Evolutionary conservation across 257 asterid species (phyloP), one percentile per base, ranked within the genome.

Genomic region (Euphrasia confusa): DNA sequence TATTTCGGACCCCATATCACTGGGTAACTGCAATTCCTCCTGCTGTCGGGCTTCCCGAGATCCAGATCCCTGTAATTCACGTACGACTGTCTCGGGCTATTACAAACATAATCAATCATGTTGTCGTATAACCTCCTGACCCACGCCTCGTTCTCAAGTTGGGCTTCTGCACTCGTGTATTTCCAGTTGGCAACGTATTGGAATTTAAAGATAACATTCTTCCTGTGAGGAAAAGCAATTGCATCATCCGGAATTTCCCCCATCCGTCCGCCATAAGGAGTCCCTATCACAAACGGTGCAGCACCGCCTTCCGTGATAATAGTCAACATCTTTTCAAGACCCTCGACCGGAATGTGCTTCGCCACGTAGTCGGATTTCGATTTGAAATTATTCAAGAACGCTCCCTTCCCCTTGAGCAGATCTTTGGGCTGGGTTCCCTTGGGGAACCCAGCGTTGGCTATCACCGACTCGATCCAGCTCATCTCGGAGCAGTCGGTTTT

Each of bases 201-300:
- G 1, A 81, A 74, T 64, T 54, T 84, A 35, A 45, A 84, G 4
- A 74, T 68, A 14, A 80, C 78, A 0, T 86, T 21, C 24, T 78
- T 74, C 48, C 93, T 76, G 47, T 84, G 93, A 5, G 89, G 89
- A 21, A 84, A 84, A 0, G 93, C 89, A 5, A 26, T 82, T 55
- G 78, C 89, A 7, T 86, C 76, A 69, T 84, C 93, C 0, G 93
- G 63, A 2, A 84, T 72, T 33, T 72, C 78, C 1, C 79, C 60
- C 93, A 84, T 84, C 89, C 74, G 82, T 50, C 93, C 93, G 2
- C 93, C 93, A 17, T 82, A 84, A 8, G 93, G 93, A 45, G 80
- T 84, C 24, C 24, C 0, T 21, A 21, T 21, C 24, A 21, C 24
- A 21, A 21, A n/a, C n/a, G n/a, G n/a, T n/a, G n/a, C n/a, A n/a